Percentiles rank a stretch among this genome's conserved stretches.
Conservation (phyloP, 331 rosid species). For the Cucumis variabilis region DNA sequence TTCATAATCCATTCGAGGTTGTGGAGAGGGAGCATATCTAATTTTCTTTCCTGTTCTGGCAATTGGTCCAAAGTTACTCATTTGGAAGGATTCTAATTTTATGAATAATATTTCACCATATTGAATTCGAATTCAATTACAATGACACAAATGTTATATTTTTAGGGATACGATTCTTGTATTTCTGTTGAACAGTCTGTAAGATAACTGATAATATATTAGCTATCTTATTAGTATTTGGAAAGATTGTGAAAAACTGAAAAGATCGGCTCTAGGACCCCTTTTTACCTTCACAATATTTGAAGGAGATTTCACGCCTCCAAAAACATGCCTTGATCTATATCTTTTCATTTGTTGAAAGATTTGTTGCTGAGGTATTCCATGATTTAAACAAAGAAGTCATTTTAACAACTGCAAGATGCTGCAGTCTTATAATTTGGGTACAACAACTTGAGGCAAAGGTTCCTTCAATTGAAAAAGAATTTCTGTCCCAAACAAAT, state of each 20-base stretch:
- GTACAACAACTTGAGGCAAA: conserved; percentile 97
- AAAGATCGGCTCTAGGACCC: background rate
- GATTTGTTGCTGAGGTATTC: conserved; percentile 97
- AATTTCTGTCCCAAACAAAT: conserved; percentile 68
- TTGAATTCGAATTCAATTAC: background rate
- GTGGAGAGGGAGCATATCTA: too few species aligned
- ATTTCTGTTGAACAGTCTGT: background rate
- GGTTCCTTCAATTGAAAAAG: conserved; percentile 88
- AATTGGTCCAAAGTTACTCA: too few species aligned
- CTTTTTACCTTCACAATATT: background rate
- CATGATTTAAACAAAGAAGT: conserved; percentile 97
- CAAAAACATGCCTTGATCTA: background rate
- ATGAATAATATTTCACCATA: background rate
- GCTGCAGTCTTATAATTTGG: conserved; percentile 81
- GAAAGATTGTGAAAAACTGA: background rate
- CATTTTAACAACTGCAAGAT: conserved; percentile 83
- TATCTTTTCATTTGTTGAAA: conserved; percentile 33
- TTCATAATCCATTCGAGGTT: too few species aligned
- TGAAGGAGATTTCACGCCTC: background rate
- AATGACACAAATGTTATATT: background rate
- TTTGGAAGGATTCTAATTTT: too few species aligned
- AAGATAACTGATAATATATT: too few species aligned
- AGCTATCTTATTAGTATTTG: too few species aligned
- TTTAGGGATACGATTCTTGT: background rate
- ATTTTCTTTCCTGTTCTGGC: too few species aligned